A percentile compares a stretch with the other conserved stretches of the same genome.
Conservation (phyloP, 805 yeast genomes). For the Candida namnaoensis region DNA sequence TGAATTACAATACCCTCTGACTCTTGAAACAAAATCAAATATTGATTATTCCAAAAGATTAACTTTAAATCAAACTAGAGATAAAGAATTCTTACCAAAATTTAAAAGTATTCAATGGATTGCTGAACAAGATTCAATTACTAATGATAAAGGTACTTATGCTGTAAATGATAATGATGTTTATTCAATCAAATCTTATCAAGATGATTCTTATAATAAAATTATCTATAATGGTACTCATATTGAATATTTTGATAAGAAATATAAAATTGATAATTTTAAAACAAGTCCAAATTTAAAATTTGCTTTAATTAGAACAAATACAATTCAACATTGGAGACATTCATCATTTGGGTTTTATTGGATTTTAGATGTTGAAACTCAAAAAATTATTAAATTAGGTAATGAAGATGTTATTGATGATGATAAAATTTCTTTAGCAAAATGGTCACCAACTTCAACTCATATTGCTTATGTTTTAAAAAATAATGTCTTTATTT, state of each 20-base stretch:
- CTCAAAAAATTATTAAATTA: slow-evolving; percentile 18
- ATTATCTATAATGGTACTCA: slow-evolving; percentile 40
- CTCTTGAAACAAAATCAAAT: no score
- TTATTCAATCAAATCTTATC: slow-evolving; percentile 47
- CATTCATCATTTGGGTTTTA: slow-evolving; percentile 34
- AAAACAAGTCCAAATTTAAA: slow-evolving; percentile 48
- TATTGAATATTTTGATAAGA: slow-evolving; percentile 29
- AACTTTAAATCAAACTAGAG: slow-evolving; percentile 36
- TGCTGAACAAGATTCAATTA: slow-evolving; percentile 33
- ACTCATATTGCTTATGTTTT: slow-evolving; percentile 51
- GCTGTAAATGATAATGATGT: slow-evolving; percentile 36
- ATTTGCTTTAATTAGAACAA: slow-evolving; percentile 42
- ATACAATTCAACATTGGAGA: slow-evolving; percentile 44
- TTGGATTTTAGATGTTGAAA: slow-evolving; percentile 28
- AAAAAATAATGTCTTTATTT: slow-evolving; percentile 58
- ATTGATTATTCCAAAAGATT: slow-evolving; percentile 4
- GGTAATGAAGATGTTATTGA: slow-evolving; percentile 6
- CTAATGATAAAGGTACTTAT: slow-evolving; percentile 60
- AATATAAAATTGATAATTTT: slow-evolving; percentile 41
- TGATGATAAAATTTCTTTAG: slow-evolving; percentile 27
- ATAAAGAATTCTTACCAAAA: slow-evolving; percentile 46
- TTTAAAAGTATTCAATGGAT: slow-evolving; percentile 66
- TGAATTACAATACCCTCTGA: no score
- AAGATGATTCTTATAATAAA: slow-evolving; percentile 32
- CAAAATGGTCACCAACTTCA: slow-evolving; percentile 72